Base-by-base conservation (phyloP, 441 rosid species). In the Erysimum cheiri region DNA sequence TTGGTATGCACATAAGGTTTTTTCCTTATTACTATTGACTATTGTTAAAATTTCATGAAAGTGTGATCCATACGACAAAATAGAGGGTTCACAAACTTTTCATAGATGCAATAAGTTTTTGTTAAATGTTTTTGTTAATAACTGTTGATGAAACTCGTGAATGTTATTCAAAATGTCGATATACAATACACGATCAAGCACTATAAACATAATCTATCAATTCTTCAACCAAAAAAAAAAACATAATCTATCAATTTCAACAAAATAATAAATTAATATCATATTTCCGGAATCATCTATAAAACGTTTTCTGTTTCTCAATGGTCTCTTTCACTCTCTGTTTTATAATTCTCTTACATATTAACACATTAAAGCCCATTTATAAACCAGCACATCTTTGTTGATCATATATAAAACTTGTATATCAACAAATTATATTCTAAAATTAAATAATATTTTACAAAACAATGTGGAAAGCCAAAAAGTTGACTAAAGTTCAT, bases 131-230 rank as follows among this genome's bases (percentile, higher is more conserved):
- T 22, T 19, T 61, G 17, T 60, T 41, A 33, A 24, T 62, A 62
- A 22, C 24, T 8, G 13, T 9, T 26, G 28, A 13, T 40, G 31
- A 13, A 65, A 57, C 66, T 73, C 60, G 60, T 58, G 65, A 72
- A 56, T 64, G 46, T 57, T 49, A 39, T 19, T 58, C 3, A 49
- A 59, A 19, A 8, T 35, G 24, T n/a, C 40, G 8, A 17, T 43
- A 31, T 11, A 24, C 17, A 43, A 41, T 56, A 19, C 4, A 29
- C 1, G 12, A 55, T 8, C 63, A 67, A 13, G 14, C 22, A n/a
- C 37, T 41, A 5, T 31, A 5, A 28, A 40, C 2, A 0, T 13
- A 19, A 8, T 6, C 31, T 36, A 31, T 41, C 39, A 6, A 5
- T 37, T n/a, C n/a, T 3, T 50, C 56, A 35, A 9, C 60, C n/a